A percentile compares a stretch with the other conserved stretches of the same genome.
Conservation (phyloP, 495 filamentous ascomycete genomes). For the Podospora comata region DNA sequence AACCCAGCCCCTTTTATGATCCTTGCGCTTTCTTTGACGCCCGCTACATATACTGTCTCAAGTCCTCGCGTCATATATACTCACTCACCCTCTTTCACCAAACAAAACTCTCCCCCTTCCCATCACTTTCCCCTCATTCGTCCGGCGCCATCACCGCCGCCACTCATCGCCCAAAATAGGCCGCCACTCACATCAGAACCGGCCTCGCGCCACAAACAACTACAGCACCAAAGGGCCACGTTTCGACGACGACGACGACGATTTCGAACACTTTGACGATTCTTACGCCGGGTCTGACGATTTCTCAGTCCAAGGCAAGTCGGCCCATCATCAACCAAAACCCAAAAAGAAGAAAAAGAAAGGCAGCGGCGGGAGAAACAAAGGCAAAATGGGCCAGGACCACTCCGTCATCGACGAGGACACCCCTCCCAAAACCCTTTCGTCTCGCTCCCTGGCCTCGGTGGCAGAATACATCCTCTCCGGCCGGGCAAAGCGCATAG, state of each 20-base stretch:
- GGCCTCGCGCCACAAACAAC: background rate
- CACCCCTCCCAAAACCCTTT: slow-evolving; percentile 60
- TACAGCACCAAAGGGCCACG: background rate
- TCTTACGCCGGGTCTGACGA: slow-evolving; percentile 21
- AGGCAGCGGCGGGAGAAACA: slow-evolving; percentile 13
- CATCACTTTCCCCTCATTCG: background rate
- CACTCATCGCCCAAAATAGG: background rate
- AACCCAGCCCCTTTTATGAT: background rate
- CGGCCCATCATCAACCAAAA: slow-evolving; percentile 6
- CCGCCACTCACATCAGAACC: background rate
- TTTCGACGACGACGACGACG: background rate
- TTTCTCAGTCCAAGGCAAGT: slow-evolving; percentile 24
- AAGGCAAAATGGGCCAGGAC: slow-evolving; percentile 44
- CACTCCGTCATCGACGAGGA: slow-evolving; percentile 58
- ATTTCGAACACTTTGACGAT: slow-evolving; percentile 13
- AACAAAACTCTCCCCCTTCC: background rate
- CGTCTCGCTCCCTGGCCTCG: slow-evolving; percentile 62
- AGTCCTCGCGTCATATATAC: background rate
- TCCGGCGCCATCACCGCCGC: background rate
- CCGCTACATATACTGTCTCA: background rate
- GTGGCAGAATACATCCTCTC: slow-evolving; percentile 74
- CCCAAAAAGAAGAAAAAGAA: slow-evolving; percentile 25
- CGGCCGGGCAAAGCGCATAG: slow-evolving; percentile 62
- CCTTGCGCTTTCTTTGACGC: background rate
- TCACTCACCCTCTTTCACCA: background rate